A percentile compares a stretch with the other conserved stretches of the same genome.
Evolutionary conservation across 768 basidiomycete species (phyloP).

Genomic region (Collybia sordida): DNA sequence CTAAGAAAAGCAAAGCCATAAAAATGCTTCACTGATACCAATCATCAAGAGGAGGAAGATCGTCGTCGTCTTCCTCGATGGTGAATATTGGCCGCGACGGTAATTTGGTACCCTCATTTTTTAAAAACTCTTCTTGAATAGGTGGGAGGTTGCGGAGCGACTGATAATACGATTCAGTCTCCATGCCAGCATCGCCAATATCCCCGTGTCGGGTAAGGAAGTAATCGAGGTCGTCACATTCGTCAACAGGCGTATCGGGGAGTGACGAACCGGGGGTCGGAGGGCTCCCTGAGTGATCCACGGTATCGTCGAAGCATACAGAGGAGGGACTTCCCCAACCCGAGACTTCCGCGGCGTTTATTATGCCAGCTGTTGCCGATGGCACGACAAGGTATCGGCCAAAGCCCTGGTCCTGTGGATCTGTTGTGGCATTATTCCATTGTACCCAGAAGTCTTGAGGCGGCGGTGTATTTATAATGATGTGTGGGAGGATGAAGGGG

Average conservation of each 20-base stretch:
- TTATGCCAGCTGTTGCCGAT: constrained; percentile 19
- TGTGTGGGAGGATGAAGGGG: constrained; percentile 45
- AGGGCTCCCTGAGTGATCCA: constrained; percentile 14
- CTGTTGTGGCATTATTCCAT: constrained; percentile 31
- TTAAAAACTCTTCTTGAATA: constrained; percentile 4
- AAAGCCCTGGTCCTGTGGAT: constrained; percentile 34
- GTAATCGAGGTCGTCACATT: constrained; percentile 15
- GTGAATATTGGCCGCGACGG: constrained; percentile 18
- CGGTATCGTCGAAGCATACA: background rate
- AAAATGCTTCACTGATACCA: constrained; percentile 28
- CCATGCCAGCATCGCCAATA: constrained; percentile 5
- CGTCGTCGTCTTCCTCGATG: constrained; percentile 37
- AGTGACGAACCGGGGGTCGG: constrained; percentile 16
- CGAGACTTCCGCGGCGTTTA: constrained; percentile 17
- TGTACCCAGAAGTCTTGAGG: constrained; percentile 38
- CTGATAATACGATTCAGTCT: background rate
- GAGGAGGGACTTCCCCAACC: background rate
- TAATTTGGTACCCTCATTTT: constrained; percentile 6
- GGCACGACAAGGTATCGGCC: constrained; percentile 32
- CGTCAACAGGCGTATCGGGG: constrained; percentile 24
- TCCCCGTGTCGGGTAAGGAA: constrained; percentile 8
- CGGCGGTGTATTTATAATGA: constrained; percentile 39
- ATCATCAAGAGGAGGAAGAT: constrained; percentile 39
- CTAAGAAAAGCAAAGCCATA: background rate
- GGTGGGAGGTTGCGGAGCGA: constrained; percentile 1